A percentile compares a stretch with the other conserved stretches of the same genome.
These are phyloP conservation scores for Neofusicoccum umdonicola DNA, from an alignment of 2,329 filamentous ascomycete genomes.

Conservation along the genomic window DNA sequence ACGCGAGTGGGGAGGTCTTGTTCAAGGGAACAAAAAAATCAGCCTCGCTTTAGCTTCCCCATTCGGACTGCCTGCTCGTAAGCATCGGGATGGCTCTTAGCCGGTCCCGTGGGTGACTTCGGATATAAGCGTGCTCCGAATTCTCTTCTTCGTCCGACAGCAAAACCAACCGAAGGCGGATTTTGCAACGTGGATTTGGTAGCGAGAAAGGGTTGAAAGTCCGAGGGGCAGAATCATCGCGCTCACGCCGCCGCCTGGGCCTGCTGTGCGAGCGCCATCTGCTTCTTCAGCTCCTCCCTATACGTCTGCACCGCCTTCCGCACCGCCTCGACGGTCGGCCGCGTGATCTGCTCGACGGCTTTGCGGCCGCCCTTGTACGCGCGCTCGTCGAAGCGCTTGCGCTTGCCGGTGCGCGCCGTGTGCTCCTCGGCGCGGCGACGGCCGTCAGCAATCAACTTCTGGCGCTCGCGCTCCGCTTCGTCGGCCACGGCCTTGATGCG, in stretches of 20 bases:
- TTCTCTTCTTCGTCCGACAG: too few relatives aligned
- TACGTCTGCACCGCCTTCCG: slow-evolving; percentile 70
- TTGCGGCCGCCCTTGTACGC: slow-evolving; percentile 62
- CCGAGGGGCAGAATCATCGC: too few relatives aligned
- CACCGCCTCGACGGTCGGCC: slow-evolving; percentile 69
- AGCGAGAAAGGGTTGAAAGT: too few relatives aligned
- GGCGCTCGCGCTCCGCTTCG: slow-evolving; percentile 73
- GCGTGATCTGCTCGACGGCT: slow-evolving; percentile 73
- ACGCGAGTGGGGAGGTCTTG: too few relatives aligned
- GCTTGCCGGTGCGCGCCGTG: slow-evolving; percentile 71
- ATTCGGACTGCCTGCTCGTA: too few relatives aligned
- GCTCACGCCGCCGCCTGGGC: background rate
- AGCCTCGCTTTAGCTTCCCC: too few relatives aligned
- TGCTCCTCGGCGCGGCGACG: slow-evolving; percentile 58
- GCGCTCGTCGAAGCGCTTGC: slow-evolving; percentile 61
- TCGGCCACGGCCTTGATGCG: slow-evolving; percentile 78
- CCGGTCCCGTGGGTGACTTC: too few relatives aligned
- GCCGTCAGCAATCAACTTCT: slow-evolving; percentile 62
- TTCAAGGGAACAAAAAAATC: too few relatives aligned
- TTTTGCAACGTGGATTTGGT: too few relatives aligned
- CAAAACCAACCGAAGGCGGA: too few relatives aligned
- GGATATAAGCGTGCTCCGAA: too few relatives aligned
- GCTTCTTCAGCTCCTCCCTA: slow-evolving; percentile 64
- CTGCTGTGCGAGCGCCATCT: slow-evolving; percentile 36
- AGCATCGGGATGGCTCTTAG: too few relatives aligned